These are phyloP conservation scores for Lactarius deliciosus DNA, from an alignment of 768 basidiomycete genomes.

Conservation along the genomic window DNA sequence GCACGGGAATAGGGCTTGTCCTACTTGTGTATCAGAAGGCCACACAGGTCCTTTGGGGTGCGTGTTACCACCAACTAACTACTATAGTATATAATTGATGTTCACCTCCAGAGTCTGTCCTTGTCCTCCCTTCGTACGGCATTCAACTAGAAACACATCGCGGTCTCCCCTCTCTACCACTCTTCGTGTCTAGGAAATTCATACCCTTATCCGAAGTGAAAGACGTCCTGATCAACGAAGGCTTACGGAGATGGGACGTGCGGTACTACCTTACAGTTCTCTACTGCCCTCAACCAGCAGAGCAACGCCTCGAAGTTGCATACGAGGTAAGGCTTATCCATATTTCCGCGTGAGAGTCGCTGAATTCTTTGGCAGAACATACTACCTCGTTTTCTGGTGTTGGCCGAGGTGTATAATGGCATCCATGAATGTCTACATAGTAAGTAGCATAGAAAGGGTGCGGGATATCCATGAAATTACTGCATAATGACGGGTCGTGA, in stretches of 20 bases:
- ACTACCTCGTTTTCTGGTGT: constrained; percentile 60
- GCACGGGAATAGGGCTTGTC: constrained; percentile 26
- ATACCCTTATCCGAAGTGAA: constrained; percentile 54
- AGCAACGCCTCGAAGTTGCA: constrained; percentile 49
- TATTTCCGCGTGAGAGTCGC: constrained; percentile 5
- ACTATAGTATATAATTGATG: not conserved
- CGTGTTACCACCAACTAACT: not conserved
- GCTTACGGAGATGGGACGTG: constrained; percentile 67
- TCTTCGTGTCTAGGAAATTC: constrained; percentile 48
- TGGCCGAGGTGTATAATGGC: constrained; percentile 58
- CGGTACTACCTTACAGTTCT: constrained; percentile 63
- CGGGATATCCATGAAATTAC: constrained; percentile 16
- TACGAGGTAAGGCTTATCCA: constrained; percentile 42
- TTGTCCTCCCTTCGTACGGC: constrained; percentile 65
- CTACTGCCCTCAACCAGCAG: constrained; percentile 35
- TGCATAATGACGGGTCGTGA: not conserved
- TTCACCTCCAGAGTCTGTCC: constrained; percentile 58
- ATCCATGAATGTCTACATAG: constrained; percentile 46
- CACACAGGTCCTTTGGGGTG: constrained; percentile 52
- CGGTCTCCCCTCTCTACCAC: constrained; percentile 46
- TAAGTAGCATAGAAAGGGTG: constrained; percentile 1
- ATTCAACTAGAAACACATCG: constrained; percentile 72
- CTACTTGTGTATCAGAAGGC: constrained; percentile 39
- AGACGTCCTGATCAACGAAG: constrained; percentile 75
- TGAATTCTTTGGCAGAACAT: constrained; percentile 48